Percentiles rank a stretch among this genome's conserved stretches.
phyloP scores from a whole-genome alignment of 129 eudicot genomes.

The Apium graveolens region DNA sequence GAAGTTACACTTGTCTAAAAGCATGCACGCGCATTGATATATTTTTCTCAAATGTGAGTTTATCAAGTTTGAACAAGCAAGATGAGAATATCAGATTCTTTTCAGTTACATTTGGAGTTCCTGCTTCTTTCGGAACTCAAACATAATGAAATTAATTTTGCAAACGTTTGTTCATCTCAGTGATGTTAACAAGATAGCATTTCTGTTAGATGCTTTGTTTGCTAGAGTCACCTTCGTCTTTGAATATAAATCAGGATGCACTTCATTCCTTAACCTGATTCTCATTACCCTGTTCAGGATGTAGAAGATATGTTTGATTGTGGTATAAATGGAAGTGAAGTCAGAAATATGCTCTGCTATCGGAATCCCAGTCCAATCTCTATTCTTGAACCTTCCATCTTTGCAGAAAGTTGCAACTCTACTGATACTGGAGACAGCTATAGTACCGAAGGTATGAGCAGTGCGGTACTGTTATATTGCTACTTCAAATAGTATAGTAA shows the following conservation, averaged over 20 bases:
- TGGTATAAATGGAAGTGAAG: conserved; percentile 24
- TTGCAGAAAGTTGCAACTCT: conserved; percentile 65
- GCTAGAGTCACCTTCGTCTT: background rate
- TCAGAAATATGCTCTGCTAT: conserved; percentile 27
- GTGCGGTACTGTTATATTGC: background rate
- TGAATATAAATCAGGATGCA: background rate
- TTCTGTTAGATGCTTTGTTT: background rate
- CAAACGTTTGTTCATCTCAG: background rate
- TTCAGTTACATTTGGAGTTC: background rate
- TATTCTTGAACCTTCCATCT: conserved; percentile 61
- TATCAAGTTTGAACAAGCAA: background rate
- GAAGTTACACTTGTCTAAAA: background rate
- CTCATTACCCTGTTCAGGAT: conserved; percentile 21
- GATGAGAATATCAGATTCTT: too few relatives aligned
- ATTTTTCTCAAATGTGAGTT: background rate
- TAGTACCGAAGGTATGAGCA: conserved; percentile 36
- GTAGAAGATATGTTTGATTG: conserved; percentile 23
- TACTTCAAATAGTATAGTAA: background rate
- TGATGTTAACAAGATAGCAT: background rate
- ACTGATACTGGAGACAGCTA: conserved; percentile 48
- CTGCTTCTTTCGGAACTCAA: background rate
- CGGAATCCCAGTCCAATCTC: conserved; percentile 74
- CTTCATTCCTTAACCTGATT: conserved; percentile 8
- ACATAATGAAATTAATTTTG: background rate
- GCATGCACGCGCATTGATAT: background rate